A percentile compares a stretch with the other conserved stretches of the same genome.
phyloP scores from a whole-genome alignment of 1,284 basidiomycete genomes.

The Malassezia nana region DNA sequence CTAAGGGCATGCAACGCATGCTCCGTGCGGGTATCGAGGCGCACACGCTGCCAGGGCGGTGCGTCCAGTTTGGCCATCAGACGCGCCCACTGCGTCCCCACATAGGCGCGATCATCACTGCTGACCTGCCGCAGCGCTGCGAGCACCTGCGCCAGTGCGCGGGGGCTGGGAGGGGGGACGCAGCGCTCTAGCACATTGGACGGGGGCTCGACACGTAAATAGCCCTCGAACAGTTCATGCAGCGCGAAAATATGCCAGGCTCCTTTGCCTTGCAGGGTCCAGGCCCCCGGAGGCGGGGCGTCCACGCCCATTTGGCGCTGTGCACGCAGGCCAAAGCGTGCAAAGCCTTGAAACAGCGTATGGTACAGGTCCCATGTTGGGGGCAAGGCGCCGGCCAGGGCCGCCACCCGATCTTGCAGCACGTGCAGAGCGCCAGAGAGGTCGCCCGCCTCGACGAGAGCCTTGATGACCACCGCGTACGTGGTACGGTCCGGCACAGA shows the following conservation, averaged over 20 bases:
- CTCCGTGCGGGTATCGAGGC: not conserved
- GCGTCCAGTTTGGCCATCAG: conserved; percentile 13
- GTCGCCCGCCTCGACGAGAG: conserved; percentile 3
- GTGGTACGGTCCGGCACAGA: conserved; percentile 5
- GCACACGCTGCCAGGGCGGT: conserved; percentile 10
- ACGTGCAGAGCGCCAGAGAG: conserved; percentile 12
- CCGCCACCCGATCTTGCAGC: conserved; percentile 6
- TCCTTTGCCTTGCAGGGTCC: not conserved
- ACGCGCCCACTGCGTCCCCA: conserved; percentile 9
- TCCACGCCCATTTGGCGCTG: not conserved
- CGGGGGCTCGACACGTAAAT: conserved; percentile 8
- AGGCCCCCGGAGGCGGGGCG: not conserved
- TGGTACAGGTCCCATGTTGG: conserved; percentile 11
- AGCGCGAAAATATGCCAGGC: conserved; percentile 5
- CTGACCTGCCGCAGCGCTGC: conserved; percentile 13
- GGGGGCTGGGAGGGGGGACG: conserved; percentile 6
- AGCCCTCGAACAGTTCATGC: conserved; percentile 16
- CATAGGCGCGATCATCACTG: conserved; percentile 1
- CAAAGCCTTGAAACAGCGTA: conserved; percentile 11
- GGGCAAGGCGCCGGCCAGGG: not conserved
- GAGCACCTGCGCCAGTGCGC: conserved; percentile 10
- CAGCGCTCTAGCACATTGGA: not conserved
- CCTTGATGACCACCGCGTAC: conserved; percentile 8
- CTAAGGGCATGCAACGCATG: not conserved
- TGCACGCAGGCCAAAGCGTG: conserved; percentile 4